Conservation (phyloP, 2,329 filamentous ascomycete genomes). For the Metarhizium anisopliae region DNA sequence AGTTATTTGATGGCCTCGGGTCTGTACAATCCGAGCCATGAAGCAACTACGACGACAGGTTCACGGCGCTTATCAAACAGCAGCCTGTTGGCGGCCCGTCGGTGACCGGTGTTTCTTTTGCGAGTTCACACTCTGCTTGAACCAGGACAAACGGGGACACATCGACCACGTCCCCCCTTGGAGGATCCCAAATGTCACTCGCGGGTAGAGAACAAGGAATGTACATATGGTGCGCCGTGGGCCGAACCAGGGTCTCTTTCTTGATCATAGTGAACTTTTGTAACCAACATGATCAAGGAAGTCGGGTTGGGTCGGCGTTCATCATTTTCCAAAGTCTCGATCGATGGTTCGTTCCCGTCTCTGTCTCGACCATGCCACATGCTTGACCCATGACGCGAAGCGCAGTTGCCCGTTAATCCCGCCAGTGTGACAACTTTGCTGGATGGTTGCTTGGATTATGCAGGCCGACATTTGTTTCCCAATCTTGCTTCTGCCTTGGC, state of each 20-base stretch:
- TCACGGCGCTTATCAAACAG: neutral
- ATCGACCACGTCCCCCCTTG: too few relatives aligned
- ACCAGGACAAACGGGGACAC: neutral
- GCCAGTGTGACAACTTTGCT: too few relatives aligned
- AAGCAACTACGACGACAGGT: neutral
- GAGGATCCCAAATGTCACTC: too few relatives aligned
- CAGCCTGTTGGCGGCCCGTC: neutral
- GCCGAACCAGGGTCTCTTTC: too few relatives aligned
- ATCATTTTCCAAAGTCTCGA: too few relatives aligned
- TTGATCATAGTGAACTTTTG: too few relatives aligned
- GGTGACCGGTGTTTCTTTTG: neutral
- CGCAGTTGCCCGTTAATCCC: too few relatives aligned
- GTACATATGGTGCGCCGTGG: too few relatives aligned
- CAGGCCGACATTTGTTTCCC: neutral
- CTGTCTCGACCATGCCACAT: neutral
- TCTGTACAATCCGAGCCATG: neutral
- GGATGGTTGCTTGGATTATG: neutral
- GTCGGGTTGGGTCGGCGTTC: too few relatives aligned
- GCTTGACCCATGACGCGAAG: neutral
- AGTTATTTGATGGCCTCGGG: neutral
- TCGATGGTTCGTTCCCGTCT: too few relatives aligned
- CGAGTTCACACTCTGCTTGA: neutral
- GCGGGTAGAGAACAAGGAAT: neutral
- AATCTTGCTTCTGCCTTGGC: neutral
- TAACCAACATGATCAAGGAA: too few relatives aligned